A percentile compares a stretch with the other conserved stretches of the same genome.
Conservation (phyloP, 2,329 filamentous ascomycete species). For the Apiospora rasikravindrae region DNA sequence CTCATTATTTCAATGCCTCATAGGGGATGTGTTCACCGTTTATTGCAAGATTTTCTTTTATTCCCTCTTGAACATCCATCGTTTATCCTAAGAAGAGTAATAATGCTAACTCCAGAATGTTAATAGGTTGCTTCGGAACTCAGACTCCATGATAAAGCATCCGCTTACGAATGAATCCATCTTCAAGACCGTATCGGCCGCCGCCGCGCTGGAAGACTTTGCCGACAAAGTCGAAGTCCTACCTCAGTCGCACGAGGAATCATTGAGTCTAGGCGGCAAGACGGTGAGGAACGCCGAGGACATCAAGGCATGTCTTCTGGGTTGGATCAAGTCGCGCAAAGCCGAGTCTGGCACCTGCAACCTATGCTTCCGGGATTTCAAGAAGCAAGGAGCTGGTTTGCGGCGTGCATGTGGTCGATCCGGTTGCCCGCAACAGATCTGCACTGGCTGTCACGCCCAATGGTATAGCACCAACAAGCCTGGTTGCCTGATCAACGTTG, state of each 20-base stretch:
- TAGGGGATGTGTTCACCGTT: too few relatives aligned
- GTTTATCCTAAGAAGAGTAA: too few relatives aligned
- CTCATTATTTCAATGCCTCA: too few relatives aligned
- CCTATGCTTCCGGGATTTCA: slow-evolving; percentile 49
- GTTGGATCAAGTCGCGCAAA: slow-evolving; percentile 44
- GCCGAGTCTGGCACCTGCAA: slow-evolving; percentile 47
- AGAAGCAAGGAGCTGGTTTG: slow-evolving; percentile 39
- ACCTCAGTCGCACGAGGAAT: slow-evolving; percentile 35
- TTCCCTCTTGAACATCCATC: too few relatives aligned
- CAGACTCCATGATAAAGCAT: slow-evolving; percentile 39
- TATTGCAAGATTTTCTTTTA: too few relatives aligned
- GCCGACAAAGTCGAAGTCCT: slow-evolving; percentile 45
- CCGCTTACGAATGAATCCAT: slow-evolving; percentile 47
- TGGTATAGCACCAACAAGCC: slow-evolving; percentile 55
- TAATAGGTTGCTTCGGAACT: slow-evolving; percentile 52
- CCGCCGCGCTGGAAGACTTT: slow-evolving; percentile 39
- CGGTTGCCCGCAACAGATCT: slow-evolving; percentile 51
- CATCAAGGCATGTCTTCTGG: slow-evolving; percentile 41
- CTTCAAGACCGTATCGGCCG: slow-evolving; percentile 43
- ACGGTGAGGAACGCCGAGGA: slow-evolving; percentile 46
- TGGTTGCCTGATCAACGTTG: slow-evolving; percentile 51
- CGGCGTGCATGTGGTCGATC: slow-evolving; percentile 50
- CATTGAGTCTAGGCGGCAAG: slow-evolving; percentile 39
- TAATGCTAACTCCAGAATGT: too few relatives aligned
- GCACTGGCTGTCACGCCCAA: slow-evolving; percentile 42